These are phyloP conservation scores for Penicillium paneum DNA, from an alignment of 2,329 filamentous ascomycete species.

Conservation along the genomic window DNA sequence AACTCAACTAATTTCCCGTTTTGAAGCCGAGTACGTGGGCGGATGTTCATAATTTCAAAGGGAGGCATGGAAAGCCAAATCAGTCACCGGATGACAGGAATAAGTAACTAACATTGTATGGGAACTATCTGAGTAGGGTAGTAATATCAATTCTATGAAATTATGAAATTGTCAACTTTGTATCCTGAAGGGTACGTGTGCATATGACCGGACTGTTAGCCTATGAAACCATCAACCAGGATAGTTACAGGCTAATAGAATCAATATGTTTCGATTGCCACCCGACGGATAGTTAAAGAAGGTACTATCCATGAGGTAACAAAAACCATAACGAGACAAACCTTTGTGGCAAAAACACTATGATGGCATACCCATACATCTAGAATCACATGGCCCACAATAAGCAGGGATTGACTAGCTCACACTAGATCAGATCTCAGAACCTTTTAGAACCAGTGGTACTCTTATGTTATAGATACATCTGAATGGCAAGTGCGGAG, in stretches of 20 bases:
- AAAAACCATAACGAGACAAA: neutral
- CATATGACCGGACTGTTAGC: neutral
- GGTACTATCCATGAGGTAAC: neutral
- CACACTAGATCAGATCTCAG: constrained; percentile 1
- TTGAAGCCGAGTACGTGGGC: neutral
- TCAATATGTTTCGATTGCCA: neutral
- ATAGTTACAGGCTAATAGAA: neutral
- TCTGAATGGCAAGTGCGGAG: constrained; percentile 16
- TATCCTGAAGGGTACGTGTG: neutral
- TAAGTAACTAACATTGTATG: too few relatives aligned
- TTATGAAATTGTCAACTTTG: neutral
- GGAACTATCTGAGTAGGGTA: neutral
- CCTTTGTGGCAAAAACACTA: constrained; percentile 12
- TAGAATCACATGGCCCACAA: neutral
- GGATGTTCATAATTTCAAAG: neutral
- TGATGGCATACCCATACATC: constrained; percentile 2
- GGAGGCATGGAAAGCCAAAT: neutral
- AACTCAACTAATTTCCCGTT: neutral
- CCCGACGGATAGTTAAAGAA: neutral
- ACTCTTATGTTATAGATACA: constrained; percentile 5
- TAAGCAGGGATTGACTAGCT: constrained; percentile 3
- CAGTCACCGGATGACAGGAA: too few relatives aligned
- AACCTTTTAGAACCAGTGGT: constrained; percentile 16
- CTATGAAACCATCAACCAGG: neutral
- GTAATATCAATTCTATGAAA: neutral